Conservation (phyloP, 73 alveolate species). For the Tetrahymena borealis region DNA sequence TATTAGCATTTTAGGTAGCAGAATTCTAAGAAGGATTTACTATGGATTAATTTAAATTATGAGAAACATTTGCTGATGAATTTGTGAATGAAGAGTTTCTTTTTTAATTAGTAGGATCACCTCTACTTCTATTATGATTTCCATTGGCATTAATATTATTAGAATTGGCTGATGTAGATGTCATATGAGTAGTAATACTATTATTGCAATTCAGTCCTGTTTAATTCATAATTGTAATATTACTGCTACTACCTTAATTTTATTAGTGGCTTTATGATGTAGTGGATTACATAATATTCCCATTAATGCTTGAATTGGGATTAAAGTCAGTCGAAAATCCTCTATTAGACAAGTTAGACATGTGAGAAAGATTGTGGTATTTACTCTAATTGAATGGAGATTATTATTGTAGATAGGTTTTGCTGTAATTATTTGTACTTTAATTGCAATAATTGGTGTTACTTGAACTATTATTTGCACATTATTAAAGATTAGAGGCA, state of each 20-base stretch:
- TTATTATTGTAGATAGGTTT: not conserved
- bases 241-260: not conserved
- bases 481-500: not conserved
- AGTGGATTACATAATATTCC: not conserved
- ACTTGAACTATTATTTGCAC: not conserved
- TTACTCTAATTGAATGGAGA: not conserved
- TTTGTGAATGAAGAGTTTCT: not conserved
- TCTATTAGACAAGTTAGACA: not conserved
- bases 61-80: not conserved
- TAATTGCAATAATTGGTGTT: not conserved
- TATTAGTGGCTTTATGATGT: not conserved
- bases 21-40: not conserved
- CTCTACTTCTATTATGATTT: not conserved
- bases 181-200: not conserved
- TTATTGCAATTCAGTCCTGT: not conserved
- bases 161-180: not conserved
- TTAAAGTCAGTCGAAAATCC: not conserved
- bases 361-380: not conserved
- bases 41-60: not conserved
- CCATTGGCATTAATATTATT: not conserved
- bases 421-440: not conserved
- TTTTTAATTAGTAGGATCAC: not conserved
- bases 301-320: not conserved
- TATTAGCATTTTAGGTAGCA: not conserved
- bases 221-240: not conserved